Evolutionary conservation across 148 eudicot species (phyloP).

Genomic region (Rhododendron ferrugineum): DNA sequence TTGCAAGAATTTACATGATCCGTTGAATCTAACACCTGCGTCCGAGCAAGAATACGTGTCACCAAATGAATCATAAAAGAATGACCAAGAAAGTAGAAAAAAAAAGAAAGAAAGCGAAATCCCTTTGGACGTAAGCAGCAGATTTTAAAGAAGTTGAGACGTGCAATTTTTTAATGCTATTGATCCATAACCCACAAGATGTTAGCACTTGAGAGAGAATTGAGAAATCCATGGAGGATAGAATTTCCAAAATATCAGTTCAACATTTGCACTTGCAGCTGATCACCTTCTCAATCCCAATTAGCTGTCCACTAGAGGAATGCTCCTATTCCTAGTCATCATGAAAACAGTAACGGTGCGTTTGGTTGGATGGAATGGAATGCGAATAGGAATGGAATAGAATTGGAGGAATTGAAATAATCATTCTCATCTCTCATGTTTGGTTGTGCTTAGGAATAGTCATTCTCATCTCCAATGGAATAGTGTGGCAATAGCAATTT

Average conservation of each 20-base stretch:
- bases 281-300: not conserved
- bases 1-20: slow-evolving; percentile 99
- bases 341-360: not conserved
- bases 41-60: slow-evolving; percentile 3
- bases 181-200: not conserved
- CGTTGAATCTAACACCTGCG: slow-evolving; percentile 88
- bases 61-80: not conserved
- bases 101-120: not conserved
- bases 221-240: not conserved
- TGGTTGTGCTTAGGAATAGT: no score
- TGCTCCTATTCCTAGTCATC: not conserved
- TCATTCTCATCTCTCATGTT: no score
- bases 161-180: not conserved
- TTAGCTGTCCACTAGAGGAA: not conserved
- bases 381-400: no score
- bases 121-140: not conserved
- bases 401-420: no score
- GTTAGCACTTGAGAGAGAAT: not conserved
- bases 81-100: not conserved
- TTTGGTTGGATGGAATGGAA: no score
- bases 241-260: not conserved
- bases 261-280: not conserved
- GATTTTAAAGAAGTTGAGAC: not conserved
- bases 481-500: no score
- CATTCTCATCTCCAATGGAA: no score